A percentile compares a stretch with the other conserved stretches of the same genome.
Evolutionary conservation across 2,329 filamentous ascomycete species (phyloP).

Genomic region (Penicillium decumbens): DNA sequence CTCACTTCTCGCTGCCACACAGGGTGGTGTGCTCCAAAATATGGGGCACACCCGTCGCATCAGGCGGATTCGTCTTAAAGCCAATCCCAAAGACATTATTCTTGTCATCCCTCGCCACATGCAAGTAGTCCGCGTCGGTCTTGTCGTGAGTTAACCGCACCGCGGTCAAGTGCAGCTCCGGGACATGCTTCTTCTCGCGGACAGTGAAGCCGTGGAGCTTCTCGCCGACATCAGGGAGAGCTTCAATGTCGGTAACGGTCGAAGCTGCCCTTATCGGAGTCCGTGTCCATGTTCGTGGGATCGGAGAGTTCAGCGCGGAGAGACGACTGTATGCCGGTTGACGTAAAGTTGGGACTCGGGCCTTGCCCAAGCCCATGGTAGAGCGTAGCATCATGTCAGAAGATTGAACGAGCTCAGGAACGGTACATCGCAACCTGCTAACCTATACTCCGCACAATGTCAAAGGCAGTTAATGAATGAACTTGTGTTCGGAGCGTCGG

Average conservation of each 20-base stretch:
- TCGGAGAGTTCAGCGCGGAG: constrained; percentile 14
- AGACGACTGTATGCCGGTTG: constrained; percentile 18
- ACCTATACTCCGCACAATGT: neutral
- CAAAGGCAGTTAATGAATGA: neutral
- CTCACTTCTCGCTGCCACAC: constrained; percentile 87
- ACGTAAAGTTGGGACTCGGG: constrained; percentile 21
- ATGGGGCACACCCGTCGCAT: constrained; percentile 93
- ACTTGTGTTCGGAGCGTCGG: neutral
- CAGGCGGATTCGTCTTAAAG: constrained; percentile 97
- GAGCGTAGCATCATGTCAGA: constrained; percentile 25
- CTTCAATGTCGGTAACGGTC: constrained; percentile 70
- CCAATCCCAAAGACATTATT: constrained; percentile 99
- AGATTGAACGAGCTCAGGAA: neutral
- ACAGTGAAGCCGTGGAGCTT: constrained; percentile 92
- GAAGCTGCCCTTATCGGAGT: constrained; percentile 33
- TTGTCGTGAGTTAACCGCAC: constrained; percentile 88
- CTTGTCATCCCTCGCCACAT: constrained; percentile 88
- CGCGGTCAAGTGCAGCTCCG: constrained; percentile 88
- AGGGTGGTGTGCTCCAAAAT: constrained; percentile 97
- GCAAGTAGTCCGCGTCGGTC: constrained; percentile 91
- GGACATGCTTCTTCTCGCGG: constrained; percentile 81
- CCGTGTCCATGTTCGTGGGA: constrained; percentile 16
- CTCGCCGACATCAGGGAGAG: constrained; percentile 73
- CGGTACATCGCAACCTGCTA: neutral
- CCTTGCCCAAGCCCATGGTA: constrained; percentile 27